These are phyloP conservation scores for Cyberlindnera americana DNA, from an alignment of 805 yeast species.

Conservation along the genomic window DNA sequence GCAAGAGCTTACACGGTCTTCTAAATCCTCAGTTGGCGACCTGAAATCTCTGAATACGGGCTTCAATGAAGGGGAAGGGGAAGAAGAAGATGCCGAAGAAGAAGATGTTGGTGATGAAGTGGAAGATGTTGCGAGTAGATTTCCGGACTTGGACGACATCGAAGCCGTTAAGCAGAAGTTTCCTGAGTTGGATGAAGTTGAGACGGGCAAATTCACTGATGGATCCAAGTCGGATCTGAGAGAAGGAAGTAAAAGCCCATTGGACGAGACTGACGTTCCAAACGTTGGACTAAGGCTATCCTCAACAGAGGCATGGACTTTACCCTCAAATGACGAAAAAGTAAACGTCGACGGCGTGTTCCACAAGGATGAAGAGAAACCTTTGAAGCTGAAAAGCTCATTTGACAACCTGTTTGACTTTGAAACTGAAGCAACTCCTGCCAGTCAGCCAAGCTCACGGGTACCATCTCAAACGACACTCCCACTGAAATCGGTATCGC, in stretches of 20 bases:
- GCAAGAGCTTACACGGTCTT: conserved; percentile 21
- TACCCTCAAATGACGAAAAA: conserved; percentile 4
- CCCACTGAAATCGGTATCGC: no score
- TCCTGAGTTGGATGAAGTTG: conserved; percentile 8
- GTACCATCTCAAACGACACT: background rate
- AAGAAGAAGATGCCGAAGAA: conserved; percentile 31
- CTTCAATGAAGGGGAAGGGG: conserved; percentile 4
- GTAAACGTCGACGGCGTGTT: conserved; percentile 23
- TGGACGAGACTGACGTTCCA: conserved; percentile 1
- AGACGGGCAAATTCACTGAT: background rate
- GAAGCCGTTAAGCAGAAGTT: conserved; percentile 17
- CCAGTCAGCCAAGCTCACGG: background rate
- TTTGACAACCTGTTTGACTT: conserved; percentile 22
- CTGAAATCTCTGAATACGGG: conserved; percentile 8
- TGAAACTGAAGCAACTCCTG: conserved; percentile 5
- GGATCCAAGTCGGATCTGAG: background rate
- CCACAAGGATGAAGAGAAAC: conserved; percentile 7
- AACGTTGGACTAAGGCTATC: conserved; percentile 16
- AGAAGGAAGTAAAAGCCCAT: conserved; percentile 2
- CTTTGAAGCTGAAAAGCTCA: conserved; percentile 12
- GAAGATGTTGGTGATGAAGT: conserved; percentile 31
- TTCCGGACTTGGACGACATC: conserved; percentile 44
- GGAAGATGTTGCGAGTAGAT: conserved; percentile 47
- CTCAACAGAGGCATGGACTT: conserved; percentile 24
- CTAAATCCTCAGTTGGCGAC: conserved; percentile 27